Evolutionary conservation across 2,329 filamentous ascomycete genomes (phyloP).

Genomic region (Aspergillus sp.): DNA sequence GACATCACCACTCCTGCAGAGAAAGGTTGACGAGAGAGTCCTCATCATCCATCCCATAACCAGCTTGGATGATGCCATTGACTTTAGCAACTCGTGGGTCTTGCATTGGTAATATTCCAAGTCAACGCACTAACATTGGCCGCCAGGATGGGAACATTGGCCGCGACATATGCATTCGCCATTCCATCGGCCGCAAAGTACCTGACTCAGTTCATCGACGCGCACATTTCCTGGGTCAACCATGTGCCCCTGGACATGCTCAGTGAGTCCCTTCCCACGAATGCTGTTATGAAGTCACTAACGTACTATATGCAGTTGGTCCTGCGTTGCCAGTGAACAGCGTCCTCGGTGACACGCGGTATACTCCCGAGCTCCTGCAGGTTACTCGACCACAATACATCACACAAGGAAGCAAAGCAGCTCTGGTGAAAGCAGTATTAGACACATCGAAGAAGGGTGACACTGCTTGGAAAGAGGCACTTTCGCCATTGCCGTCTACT

Average conservation of each 20-base stretch:
- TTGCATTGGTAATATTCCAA: background rate
- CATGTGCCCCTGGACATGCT: slow-evolving; percentile 57
- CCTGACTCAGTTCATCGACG: slow-evolving; percentile 55
- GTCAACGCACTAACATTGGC: background rate
- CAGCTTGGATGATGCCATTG: slow-evolving; percentile 57
- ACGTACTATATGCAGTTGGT: slow-evolving; percentile 16
- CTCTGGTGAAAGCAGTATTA: slow-evolving; percentile 13
- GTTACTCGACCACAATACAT: slow-evolving; percentile 45
- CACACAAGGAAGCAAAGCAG: slow-evolving; percentile 15
- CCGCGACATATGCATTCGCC: slow-evolving; percentile 56
- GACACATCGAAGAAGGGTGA: slow-evolving; percentile 16
- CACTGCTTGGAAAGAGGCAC: slow-evolving; percentile 27
- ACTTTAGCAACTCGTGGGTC: slow-evolving; percentile 40
- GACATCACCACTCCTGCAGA: slow-evolving; percentile 26
- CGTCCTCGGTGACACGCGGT: slow-evolving; percentile 41
- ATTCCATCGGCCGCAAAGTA: slow-evolving; percentile 55
- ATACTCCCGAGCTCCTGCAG: slow-evolving; percentile 47
- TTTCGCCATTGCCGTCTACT: slow-evolving; percentile 33
- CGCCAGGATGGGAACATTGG: slow-evolving; percentile 29
- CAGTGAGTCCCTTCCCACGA: slow-evolving; percentile 22
- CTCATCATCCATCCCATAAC: slow-evolving; percentile 48
- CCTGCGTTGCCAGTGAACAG: slow-evolving; percentile 27
- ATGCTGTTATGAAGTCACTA: background rate
- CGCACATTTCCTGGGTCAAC: slow-evolving; percentile 55
- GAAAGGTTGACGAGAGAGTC: slow-evolving; percentile 44